phyloP scores from a whole-genome alignment of 805 yeast species.

The Candida tibetensis region DNA sequence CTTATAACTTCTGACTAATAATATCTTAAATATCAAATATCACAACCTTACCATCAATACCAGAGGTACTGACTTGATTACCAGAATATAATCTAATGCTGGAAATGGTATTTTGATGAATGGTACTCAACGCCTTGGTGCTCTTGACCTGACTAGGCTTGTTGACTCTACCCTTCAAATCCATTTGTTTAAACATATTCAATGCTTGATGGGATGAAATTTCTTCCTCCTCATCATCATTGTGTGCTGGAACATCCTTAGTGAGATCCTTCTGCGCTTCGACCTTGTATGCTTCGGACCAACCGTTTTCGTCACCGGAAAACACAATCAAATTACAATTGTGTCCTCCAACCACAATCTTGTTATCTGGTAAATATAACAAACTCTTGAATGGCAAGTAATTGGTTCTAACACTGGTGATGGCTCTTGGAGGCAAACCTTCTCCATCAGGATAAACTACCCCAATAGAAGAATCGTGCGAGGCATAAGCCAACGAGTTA shows the following conservation, averaged over 20 bases:
- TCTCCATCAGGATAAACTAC: slow-evolving; percentile 77
- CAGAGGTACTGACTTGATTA: slow-evolving; percentile 60
- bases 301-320: slow-evolving; percentile 59
- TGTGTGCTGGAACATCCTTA: slow-evolving; percentile 43
- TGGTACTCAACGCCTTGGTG: slow-evolving; percentile 55
- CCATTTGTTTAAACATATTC: slow-evolving; percentile 93
- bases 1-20: background rate
- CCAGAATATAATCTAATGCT: slow-evolving; percentile 51
- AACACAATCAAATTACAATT: slow-evolving; percentile 88
- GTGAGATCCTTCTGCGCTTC: slow-evolving; percentile 49
- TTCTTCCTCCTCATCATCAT: slow-evolving; percentile 49
- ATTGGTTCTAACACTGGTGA: slow-evolving; percentile 58
- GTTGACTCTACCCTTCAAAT: slow-evolving; percentile 80
- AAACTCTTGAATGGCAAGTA: slow-evolving; percentile 79
- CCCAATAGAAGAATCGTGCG: slow-evolving; percentile 84
- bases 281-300: slow-evolving; percentile 59
- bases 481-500: slow-evolving; percentile 71
- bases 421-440: slow-evolving; percentile 57
- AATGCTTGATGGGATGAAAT: slow-evolving; percentile 73
- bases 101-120: slow-evolving; percentile 89
- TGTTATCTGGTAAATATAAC: slow-evolving; percentile 62
- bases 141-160: slow-evolving; percentile 30
- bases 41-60: slow-evolving; percentile 90
- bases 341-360: slow-evolving; percentile 85
- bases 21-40: slow-evolving; percentile 43